A percentile compares a stretch with the other conserved stretches of the same genome.
phyloP scores from a whole-genome alignment of 73 alveolate genomes.

The Paramecium caudatum region DNA sequence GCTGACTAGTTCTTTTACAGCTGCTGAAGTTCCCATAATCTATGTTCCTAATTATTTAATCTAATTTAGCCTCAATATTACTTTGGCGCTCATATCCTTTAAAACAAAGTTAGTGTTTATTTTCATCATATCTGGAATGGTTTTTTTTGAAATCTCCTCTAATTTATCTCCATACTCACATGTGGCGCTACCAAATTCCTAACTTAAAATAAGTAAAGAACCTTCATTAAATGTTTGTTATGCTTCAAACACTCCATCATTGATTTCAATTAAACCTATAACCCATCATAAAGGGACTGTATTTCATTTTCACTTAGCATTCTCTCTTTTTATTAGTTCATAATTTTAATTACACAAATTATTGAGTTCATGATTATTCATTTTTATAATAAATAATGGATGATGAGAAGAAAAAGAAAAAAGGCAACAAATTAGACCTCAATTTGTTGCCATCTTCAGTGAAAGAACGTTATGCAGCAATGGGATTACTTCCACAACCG shows the following conservation, averaged over 20 bases:
- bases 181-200: conserved; percentile 14
- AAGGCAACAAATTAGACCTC: conserved; percentile 13
- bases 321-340: conserved; percentile 35
- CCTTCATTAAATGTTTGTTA: conserved; percentile 15
- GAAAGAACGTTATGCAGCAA: conserved; percentile 68
- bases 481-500: conserved; percentile 63
- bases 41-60: conserved; percentile 17
- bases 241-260: conserved; percentile 33
- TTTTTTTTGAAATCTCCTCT: conserved; percentile 13
- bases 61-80: neutral
- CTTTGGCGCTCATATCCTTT: conserved; percentile 38
- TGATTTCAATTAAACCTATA: neutral
- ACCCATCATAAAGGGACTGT: neutral
- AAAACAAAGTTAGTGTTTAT: neutral
- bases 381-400: conserved; percentile 24
- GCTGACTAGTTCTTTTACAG: neutral
- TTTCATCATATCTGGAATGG: conserved; percentile 43
- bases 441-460: conserved; percentile 53
- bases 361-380: too few species aligned
- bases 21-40: conserved; percentile 25
- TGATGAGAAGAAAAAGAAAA: conserved; percentile 45
- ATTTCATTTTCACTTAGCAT: conserved; percentile 26
- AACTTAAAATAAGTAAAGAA: neutral
- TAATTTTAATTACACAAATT: too few species aligned
- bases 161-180: conserved; percentile 37